Percentiles rank a stretch among this genome's conserved stretches.
phyloP scores from a whole-genome alignment of 179 eudicot genomes.

The Drosera spatulata region DNA sequence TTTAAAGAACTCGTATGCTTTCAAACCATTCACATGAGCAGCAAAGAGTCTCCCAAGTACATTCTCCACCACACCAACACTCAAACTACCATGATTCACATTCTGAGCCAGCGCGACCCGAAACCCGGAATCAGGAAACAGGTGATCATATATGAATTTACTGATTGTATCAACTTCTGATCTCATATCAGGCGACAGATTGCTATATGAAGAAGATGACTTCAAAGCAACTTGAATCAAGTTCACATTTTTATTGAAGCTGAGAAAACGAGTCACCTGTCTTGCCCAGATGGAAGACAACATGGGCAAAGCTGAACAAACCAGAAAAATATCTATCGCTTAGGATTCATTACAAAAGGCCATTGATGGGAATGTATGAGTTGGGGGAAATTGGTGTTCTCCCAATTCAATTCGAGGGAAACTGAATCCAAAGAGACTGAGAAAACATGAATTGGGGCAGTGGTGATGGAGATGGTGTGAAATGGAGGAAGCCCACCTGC shows the following conservation, averaged over 20 bases:
- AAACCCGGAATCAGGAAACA: slow-evolving; percentile 57
- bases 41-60: slow-evolving; percentile 71
- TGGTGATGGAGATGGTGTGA: no score
- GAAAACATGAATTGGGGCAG: no score
- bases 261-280: slow-evolving; percentile 15
- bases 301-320: slow-evolving; percentile 10
- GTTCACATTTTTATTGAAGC: slow-evolving; percentile 10
- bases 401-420: no score
- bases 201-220: slow-evolving; percentile 11
- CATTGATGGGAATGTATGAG: no score
- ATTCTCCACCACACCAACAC: slow-evolving; percentile 46
- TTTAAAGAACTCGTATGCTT: slow-evolving; percentile 75
- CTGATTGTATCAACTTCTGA: slow-evolving; percentile 35
- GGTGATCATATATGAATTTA: slow-evolving; percentile 69
- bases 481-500: no score
- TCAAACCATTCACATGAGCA: slow-evolving; percentile 71
- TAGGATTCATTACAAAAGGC: no score
- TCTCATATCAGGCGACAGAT: slow-evolving; percentile 14
- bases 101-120: slow-evolving; percentile 35
- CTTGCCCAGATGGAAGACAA: slow-evolving; percentile 13
- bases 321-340: no score
- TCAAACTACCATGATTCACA: slow-evolving; percentile 30
- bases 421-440: no score
- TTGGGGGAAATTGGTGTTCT: no score
- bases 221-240: slow-evolving; percentile 11